Percentiles rank a stretch among this genome's conserved stretches.
These are phyloP conservation scores for Curvularia eragrostidis DNA, from an alignment of 2,329 filamentous ascomycete genomes.

Conservation along the genomic window DNA sequence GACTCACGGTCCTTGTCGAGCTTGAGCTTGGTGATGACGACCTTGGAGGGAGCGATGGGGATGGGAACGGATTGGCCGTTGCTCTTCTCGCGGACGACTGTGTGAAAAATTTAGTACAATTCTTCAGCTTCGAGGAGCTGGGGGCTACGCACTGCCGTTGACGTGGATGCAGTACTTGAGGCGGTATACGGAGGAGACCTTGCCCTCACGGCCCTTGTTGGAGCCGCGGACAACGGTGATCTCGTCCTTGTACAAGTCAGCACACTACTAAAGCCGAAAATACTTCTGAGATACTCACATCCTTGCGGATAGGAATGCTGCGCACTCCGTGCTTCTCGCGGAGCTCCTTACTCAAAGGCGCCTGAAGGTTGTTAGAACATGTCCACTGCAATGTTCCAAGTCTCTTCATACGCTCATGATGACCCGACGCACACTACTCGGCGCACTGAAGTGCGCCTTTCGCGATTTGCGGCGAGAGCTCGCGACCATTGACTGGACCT, in stretches of 20 bases:
- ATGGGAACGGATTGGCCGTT: slow-evolving; percentile 95
- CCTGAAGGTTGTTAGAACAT: slow-evolving; percentile 46
- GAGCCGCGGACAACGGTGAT: slow-evolving; percentile 88
- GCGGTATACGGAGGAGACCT: slow-evolving; percentile 86
- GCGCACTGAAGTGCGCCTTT: slow-evolving; percentile 96
- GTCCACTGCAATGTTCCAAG: slow-evolving; percentile 56
- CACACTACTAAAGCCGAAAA: slow-evolving; percentile 20
- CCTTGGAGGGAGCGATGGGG: slow-evolving; percentile 94
- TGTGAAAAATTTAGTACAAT: slow-evolving; percentile 28
- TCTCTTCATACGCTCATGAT: slow-evolving; percentile 84
- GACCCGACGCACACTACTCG: slow-evolving; percentile 89
- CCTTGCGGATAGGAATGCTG: slow-evolving; percentile 92
- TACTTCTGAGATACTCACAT: slow-evolving; percentile 57
- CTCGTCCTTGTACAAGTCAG: slow-evolving; percentile 65
- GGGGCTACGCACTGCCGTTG: slow-evolving; percentile 67
- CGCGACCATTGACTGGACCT: slow-evolving; percentile 68
- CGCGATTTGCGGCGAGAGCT: slow-evolving; percentile 98
- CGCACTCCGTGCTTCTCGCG: slow-evolving; percentile 98
- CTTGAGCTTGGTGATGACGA: slow-evolving; percentile 99
- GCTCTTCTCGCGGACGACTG: slow-evolving; percentile 92
- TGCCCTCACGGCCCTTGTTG: slow-evolving; percentile 98
- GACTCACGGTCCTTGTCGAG: slow-evolving; percentile 92
- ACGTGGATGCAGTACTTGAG: slow-evolving; percentile 94
- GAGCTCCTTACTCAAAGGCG: slow-evolving; percentile 73
- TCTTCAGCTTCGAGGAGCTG: background rate